Evolutionary conservation across 2,329 filamentous ascomycete species (phyloP), one percentile per base, ranked within the genome.

Genomic region (Fusarium compactum): DNA sequence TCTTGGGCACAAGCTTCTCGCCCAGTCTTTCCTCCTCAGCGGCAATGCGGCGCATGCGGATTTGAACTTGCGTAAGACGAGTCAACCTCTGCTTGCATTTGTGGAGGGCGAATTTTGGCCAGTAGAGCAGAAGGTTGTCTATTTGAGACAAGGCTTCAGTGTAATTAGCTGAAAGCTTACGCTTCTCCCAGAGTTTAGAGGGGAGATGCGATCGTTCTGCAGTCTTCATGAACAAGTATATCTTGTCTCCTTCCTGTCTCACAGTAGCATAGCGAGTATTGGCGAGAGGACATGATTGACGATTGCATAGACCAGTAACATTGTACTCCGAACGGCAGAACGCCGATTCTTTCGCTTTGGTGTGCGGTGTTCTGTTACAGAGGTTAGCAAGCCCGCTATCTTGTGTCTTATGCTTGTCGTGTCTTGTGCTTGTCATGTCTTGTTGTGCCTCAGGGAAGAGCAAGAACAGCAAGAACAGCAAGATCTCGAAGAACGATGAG

Each of bases 251-350:
- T 77, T 97, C 90, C 57, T 92, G 89, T 71, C 95, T 92, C 66
- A 98, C 90, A 11, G 95, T 98, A 65, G 95, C 95, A 85, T 98
- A 98, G 66, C 94, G 89, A 41, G 91, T 93, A 84, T 97, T 98
- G 73, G 95, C 94, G 61, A 97, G 89, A 5, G 95, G 94, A 79
- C 95, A 97, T 57, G 92, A 93, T 80, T 97, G 93, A 62, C 94
- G 88, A 78, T 93, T 94, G 83, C 93, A 96, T 68, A 95, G 88
- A 58, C 93, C 91, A 15, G 89, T 92, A 53, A 94, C 91, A 79
- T 97, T 97, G 86, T 94, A 92, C 82, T 95, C 95, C 82, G 98
- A 97, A 80, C 95, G 91, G 82, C 96, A 99, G 82, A 98, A 99
- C 0, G 50, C 9, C 4, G 38, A 44, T 16, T 20, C 25, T 22